Conservation (phyloP, 139 green algal species). For the Desmodesmus armatus region DNA sequence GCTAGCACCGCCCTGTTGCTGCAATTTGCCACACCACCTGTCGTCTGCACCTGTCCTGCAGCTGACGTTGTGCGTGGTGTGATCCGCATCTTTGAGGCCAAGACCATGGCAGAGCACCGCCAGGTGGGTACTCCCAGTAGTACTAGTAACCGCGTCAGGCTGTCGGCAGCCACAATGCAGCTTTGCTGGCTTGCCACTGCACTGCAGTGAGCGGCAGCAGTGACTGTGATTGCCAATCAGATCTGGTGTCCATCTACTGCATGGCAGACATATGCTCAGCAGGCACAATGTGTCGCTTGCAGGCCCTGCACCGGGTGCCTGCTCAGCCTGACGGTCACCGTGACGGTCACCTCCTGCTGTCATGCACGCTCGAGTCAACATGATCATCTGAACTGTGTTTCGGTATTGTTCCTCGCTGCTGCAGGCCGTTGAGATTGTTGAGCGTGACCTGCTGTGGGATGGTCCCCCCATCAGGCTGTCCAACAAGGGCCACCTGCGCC, state of each 20-base stretch:
- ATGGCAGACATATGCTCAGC: not conserved
- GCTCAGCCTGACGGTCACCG: not conserved
- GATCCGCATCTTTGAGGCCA: slow-evolving; percentile 34
- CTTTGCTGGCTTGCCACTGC: no score
- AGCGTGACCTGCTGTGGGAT: slow-evolving; percentile 32
- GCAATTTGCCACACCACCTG: no score
- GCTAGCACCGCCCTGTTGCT: not conserved
- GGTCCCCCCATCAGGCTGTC: slow-evolving; percentile 34
- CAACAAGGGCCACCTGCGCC: slow-evolving; percentile 47
- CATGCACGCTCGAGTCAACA: not conserved
- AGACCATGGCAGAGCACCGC: slow-evolving; percentile 20
- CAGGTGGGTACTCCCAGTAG: not conserved
- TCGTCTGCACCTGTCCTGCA: not conserved
- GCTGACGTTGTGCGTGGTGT: slow-evolving; percentile 20
- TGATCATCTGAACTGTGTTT: not conserved
- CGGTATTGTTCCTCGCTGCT: not conserved
- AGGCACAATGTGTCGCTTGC: not conserved
- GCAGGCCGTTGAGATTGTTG: slow-evolving; percentile 41
- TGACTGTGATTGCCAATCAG: not conserved
- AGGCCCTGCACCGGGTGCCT: not conserved
- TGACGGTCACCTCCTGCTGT: not conserved
- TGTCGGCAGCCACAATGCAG: not conserved
- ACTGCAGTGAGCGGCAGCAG: not conserved
- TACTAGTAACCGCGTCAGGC: not conserved
- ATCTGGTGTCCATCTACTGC: not conserved